Base-by-base conservation (phyloP, 257 asterid genomes). In the Leptodermis oblonga region DNA sequence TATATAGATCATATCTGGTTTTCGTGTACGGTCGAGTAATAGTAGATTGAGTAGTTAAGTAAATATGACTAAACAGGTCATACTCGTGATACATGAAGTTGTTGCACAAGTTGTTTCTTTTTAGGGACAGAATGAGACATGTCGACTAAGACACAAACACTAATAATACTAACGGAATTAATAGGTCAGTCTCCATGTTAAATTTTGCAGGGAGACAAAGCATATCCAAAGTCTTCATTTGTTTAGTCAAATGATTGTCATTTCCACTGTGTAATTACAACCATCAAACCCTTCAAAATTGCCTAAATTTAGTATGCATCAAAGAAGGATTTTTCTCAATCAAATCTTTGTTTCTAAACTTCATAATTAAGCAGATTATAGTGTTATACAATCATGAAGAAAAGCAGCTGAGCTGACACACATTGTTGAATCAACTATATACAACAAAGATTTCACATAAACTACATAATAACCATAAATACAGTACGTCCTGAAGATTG, bases 41-140 rank as follows among this genome's bases (percentile, higher is more conserved):
- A 42, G 2, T 42, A 42, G 48, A 42, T 48, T 22, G 53, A 56
- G 60, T 28, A 65, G 42, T 41, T 39, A 53, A 37, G 52, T 33
- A 66, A 48, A 55, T 31, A 41, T 71, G 46, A 56, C 56, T 73
- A 18, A 72, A 59, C 14, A 73, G 69, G 82, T 76, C 80, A 73
- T 54, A 53, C 34, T 79, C 81, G n/a, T n/a, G n/a, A n/a, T n/a
- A n/a, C n/a, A 72, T 60, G 84, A 79, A 82, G 72, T 72, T 77
- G 72, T 72, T 77, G 81, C 70, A 64, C 76, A 72, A 82, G 74
- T 73, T 62, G 82, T 53, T 73, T 43, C 64, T 54, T 67, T 49
- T 55, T 65, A 25, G 72, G 76, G 71, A 77, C 70, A 73, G 83
- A 83, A 73, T 59, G 73, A 79, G 89, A 82, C 84, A 71, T 70